Evolutionary conservation across 1,284 basidiomycete genomes (phyloP), one percentile per base, ranked within the genome.

Genomic region (Microbotryum saponariae): DNA sequence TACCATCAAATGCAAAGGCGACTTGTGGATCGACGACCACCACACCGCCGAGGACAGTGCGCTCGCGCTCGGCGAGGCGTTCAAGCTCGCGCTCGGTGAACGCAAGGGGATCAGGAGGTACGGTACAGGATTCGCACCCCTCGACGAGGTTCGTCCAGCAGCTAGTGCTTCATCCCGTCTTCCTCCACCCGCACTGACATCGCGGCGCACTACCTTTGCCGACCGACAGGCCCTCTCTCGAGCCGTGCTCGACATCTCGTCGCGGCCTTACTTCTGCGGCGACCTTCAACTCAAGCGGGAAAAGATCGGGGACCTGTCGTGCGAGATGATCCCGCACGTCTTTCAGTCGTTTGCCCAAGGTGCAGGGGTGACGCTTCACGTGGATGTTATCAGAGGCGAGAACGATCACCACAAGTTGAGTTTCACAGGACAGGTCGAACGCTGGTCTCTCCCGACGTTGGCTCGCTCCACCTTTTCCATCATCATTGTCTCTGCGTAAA

Each of bases 1-100:
- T 59, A 84, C 82, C 16, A 81, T 98, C 77, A 86, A 87, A 71
- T 97, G 92, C 77, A 85, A 89, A 72, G 96, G 96, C 55, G 96
- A 99, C 77, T 81, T 98, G 20, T 90, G 87, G 84, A 97, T 98
- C 66, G 96, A 99, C 77, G 96, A 99, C 78, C 96, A 99, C 76
- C 96, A 99, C 79, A 91, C 94, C 51, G 91, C 94, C 81, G 92
- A 91, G 88, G 82, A 83, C 86, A 83, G 67, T 46, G 68, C 73
- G 20, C 60, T 74, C 27, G 73, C 73, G 16, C 59, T 74, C 23
- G 73, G 72, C 14, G 72, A 72, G 56, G 94, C 91, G 20, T 98
- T 98, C 80, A 97, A 97, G 76, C 80, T 90, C 75, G 96, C 96
- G 20, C 79, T 99, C 44, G 94, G 96, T 37, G 91, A 96, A 78